Evolutionary conservation across 495 filamentous ascomycete genomes (phyloP), one percentile per base, ranked within the genome.

Genomic region (Chaetomidium leptoderma): DNA sequence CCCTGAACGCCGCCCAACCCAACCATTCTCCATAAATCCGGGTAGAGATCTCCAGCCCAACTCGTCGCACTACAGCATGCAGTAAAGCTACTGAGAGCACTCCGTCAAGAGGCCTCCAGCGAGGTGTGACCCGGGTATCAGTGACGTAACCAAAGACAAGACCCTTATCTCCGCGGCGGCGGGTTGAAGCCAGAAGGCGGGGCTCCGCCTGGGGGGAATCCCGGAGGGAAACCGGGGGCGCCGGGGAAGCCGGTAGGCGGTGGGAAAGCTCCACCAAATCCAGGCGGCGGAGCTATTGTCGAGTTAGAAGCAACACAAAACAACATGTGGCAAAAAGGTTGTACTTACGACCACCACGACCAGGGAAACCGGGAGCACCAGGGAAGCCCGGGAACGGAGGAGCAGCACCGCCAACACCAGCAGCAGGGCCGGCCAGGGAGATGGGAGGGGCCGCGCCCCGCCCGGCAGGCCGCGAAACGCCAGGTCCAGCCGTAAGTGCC

Each of bases 391-490:
- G 84, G 61, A 84, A 83, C 48, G 83, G 79, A 58, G 91, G 89
- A 29, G 83, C 81, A 30, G 84, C 84, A 54, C 88, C 90, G 63
- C 90, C 92, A 70, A 95, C 86, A 67, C 92, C 92, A 63, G 89
- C 87, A 71, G 89, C 90, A 49, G 93, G 93, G 16, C 95, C 93
- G 61, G 76, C 89, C 64, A 95, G 83, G 61, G 91, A 91, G 63
- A 89, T 78, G 8, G 92, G 90, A 59, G 93, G 63, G 23, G 70
- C 73, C 10, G 75, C 81, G 63, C 93, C 95, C 69, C 93, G 83
- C 58, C 95, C 93, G 69, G 92, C 91, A 69, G 95, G 91, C 65
- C 91, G 87, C 61, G 88, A 86, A 67, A 97, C 90, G 63, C 93
- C 93, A 57, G 93, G 88, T 47, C 95, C 95, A 62, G 92, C 82